Evolutionary conservation across 108 stramenopile species (phyloP), one percentile per base, ranked within the genome.

Genomic region (Chaetoceros muelleri): DNA sequence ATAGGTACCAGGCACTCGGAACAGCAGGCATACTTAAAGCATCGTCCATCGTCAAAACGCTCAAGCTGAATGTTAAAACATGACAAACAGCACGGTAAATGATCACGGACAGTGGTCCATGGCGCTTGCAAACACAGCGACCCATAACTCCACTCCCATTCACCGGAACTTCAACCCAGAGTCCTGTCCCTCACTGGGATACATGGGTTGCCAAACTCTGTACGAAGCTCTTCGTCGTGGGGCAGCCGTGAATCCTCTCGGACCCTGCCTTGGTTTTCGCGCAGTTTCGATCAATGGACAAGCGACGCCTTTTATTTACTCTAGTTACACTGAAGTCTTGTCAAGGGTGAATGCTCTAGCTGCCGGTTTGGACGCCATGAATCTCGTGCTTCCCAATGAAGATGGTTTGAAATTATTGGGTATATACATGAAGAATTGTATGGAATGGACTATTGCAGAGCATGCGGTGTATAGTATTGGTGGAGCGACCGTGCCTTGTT

Each of bases 361-460:
- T 3, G 85, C 85, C 26, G 90, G 90, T 13, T 62, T 91, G 60
- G 85, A 87, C 25, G 60, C 63, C 31, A 53, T 82, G 57, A 57
- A 76, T 40, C 48, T 91, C 57, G 49, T 85, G 16, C 58, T 61
- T 31, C 70, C 69, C 47, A 91, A 79, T 34, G 68, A 81, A 0
- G 89, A 87, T 51, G 78, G 75, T 17, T 69, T 87, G 73, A 53
- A 64, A 24, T 55, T 86, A 69, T 53, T 85, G 44, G 34, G 75
- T 55, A 52, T 98, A 52, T 97, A 87, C 79, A 85, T 88, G 75
- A 90, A 81, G 62, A 98, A 98, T 55, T 87, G 89, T 46, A 73
- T 90, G 57, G 96, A 98, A 68, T 96, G 95, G 94, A 52, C 93
- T 51, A 65, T 98, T 40, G 85, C 79, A 19, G 97, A 98, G 47